These are phyloP conservation scores for Polyporus tsugae DNA, from an alignment of 1,284 basidiomycete species.

Conservation along the genomic window DNA sequence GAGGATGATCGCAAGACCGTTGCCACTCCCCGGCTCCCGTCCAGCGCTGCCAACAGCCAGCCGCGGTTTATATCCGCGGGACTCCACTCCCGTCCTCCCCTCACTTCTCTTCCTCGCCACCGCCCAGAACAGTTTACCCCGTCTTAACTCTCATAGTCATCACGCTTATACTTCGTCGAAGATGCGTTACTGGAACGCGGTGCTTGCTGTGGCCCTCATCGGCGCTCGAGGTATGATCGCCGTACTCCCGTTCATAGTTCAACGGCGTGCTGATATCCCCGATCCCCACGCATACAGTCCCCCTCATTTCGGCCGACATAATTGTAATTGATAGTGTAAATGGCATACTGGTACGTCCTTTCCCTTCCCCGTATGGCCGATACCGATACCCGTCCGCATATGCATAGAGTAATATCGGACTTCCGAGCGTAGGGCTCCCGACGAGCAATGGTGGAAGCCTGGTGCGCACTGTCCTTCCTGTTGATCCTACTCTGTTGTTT, in stretches of 20 bases:
- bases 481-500: neutral
- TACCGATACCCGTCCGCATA: neutral
- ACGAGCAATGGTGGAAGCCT: neutral
- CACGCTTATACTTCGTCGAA: neutral
- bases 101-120: neutral
- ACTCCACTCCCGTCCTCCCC: neutral
- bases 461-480: neutral
- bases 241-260: neutral
- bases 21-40: constrained; percentile 3
- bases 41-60: neutral
- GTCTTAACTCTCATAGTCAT: neutral
- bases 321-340: neutral
- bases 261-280: neutral
- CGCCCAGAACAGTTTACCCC: neutral
- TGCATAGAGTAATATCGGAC: neutral
- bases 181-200: neutral
- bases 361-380: neutral
- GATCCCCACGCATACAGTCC: neutral
- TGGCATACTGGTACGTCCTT: neutral
- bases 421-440: neutral
- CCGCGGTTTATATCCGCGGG: neutral
- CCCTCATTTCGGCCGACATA: neutral
- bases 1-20: neutral
- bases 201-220: neutral
- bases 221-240: neutral